phyloP scores from a whole-genome alignment of 2,329 filamentous ascomycete genomes.

The Clathrospora elynae region DNA sequence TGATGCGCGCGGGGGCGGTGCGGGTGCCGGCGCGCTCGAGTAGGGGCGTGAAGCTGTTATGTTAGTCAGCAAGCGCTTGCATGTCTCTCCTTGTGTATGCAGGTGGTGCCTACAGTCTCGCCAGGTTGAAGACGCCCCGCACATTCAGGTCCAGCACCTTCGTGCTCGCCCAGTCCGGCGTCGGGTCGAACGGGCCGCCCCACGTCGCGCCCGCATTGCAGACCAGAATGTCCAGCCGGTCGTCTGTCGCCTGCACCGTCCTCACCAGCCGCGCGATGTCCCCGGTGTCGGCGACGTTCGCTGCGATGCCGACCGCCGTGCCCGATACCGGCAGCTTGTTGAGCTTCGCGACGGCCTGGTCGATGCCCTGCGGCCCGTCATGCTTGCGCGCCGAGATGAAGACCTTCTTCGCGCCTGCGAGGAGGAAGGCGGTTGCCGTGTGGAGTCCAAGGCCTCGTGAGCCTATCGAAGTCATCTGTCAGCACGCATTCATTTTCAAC shows the following conservation, averaged over 20 bases:
- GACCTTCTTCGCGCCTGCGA: conserved; percentile 49
- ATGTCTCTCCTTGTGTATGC: too few species aligned
- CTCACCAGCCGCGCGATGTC: conserved; percentile 44
- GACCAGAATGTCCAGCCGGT: conserved; percentile 47
- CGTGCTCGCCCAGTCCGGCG: conserved; percentile 43
- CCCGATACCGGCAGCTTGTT: conserved; percentile 46
- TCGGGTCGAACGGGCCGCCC: conserved; percentile 47
- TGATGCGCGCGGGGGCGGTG: conserved; percentile 45
- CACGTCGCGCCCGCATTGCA: conserved; percentile 50
- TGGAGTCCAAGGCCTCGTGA: conserved; percentile 49
- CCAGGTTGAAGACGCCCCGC: conserved; percentile 48
- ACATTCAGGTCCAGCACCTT: conserved; percentile 50
- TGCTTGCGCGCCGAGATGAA: conserved; percentile 49
- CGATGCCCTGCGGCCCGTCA: conserved; percentile 45
- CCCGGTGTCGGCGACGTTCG: conserved; percentile 47
- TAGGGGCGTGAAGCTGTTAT: conserved; percentile 42
- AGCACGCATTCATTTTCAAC: not conserved
- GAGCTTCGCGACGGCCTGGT: conserved; percentile 47
- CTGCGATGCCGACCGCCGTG: conserved; percentile 43
- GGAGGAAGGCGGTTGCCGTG: conserved; percentile 48
- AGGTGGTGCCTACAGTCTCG: conserved; percentile 36
- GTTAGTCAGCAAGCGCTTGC: conserved; percentile 1
- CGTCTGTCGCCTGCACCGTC: conserved; percentile 38
- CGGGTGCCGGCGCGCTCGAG: conserved; percentile 41
- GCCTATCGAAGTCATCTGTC: conserved; percentile 32